Base-by-base conservation (phyloP, 169 alveolate species). In the Hammondia hammondi region DNA sequence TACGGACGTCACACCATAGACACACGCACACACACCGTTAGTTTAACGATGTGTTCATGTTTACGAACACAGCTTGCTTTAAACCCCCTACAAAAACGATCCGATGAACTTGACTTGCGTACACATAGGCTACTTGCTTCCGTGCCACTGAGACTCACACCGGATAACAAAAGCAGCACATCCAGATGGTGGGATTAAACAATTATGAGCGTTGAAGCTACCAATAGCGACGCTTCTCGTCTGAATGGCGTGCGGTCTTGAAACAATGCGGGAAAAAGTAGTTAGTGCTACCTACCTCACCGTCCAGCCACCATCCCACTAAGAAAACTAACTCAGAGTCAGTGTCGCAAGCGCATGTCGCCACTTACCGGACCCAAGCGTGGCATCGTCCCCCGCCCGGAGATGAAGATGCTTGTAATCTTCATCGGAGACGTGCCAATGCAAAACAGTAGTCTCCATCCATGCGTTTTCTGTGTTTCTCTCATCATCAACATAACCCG, bases 391-490 rank as follows among this genome's bases (percentile, higher is more conserved):
- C 48, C 94, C 94, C 21, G 94, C 94, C 91, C 52, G 67, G 48
- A 91, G 94, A 35, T 72, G 52, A 0, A 91, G 29, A 9, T 32
- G n/a, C 17, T 21, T 29, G 88, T 39, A 32, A 37, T 82, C 39
- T 27, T n/a, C 37, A 21, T 5, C 85, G 46, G 19, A 6, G 57
- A 92, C 24, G 52, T 82, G 93, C 95, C 95, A 92, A 45, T 82
- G 95, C 12, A 92, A 52, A 24, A 93, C 93, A 6, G n/a, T 37
- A 27, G 95, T 92, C 81, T 92, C 95, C 77, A 92, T 92, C 95
- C 95, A 92, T 48, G 95, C 95, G 81, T 92, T 92, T 10, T 81
- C 93, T 19, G 95, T 92, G 81, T 92, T 92, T 46, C 95, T 29
- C 87, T 82, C 95, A 88, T 92, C 95, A 32, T 92, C 95, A 3